Percentiles rank a stretch among this genome's conserved stretches.
phyloP scores from a whole-genome alignment of 768 basidiomycete genomes.

The Gloeopeniophorella convolvens region DNA sequence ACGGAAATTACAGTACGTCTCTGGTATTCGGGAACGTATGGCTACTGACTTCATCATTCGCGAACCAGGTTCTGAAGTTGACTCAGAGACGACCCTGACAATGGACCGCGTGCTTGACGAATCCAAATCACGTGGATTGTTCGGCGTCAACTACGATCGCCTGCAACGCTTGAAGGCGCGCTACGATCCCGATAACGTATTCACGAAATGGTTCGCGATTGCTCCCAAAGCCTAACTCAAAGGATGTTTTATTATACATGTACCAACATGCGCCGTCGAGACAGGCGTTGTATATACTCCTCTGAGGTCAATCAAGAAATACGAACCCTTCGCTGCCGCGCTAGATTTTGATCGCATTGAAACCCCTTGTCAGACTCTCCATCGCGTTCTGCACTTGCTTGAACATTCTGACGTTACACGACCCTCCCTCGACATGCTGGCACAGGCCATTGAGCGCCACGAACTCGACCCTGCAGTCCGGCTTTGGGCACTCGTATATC shows the following conservation, averaged over 20 bases:
- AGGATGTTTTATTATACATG: neutral
- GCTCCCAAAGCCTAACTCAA: slow-evolving; percentile 16
- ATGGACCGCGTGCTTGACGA: slow-evolving; percentile 22
- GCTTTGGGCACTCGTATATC: slow-evolving; percentile 12
- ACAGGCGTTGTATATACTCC: neutral
- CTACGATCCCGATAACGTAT: slow-evolving; percentile 32
- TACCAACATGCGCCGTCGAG: too few species aligned
- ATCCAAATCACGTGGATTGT: slow-evolving; percentile 25
- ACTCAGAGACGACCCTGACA: slow-evolving; percentile 18
- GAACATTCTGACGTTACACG: slow-evolving; percentile 12
- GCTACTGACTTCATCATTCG: neutral
- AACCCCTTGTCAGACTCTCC: slow-evolving; percentile 4
- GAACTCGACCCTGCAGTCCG: slow-evolving; percentile 2
- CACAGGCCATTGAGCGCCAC: slow-evolving; percentile 6
- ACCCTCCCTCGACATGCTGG: slow-evolving; percentile 11
- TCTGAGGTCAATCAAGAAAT: neutral
- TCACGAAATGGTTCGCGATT: slow-evolving; percentile 32
- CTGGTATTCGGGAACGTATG: neutral
- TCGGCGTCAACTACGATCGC: slow-evolving; percentile 32
- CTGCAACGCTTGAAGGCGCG: slow-evolving; percentile 33
- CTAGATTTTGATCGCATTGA: neutral
- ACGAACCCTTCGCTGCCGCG: neutral
- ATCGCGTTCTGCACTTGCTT: slow-evolving; percentile 4
- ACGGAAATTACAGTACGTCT: slow-evolving; percentile 19
- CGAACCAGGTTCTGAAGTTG: slow-evolving; percentile 9